Evolutionary conservation across 2,329 filamentous ascomycete genomes (phyloP).

Genomic region (Fusarium hainanense): DNA sequence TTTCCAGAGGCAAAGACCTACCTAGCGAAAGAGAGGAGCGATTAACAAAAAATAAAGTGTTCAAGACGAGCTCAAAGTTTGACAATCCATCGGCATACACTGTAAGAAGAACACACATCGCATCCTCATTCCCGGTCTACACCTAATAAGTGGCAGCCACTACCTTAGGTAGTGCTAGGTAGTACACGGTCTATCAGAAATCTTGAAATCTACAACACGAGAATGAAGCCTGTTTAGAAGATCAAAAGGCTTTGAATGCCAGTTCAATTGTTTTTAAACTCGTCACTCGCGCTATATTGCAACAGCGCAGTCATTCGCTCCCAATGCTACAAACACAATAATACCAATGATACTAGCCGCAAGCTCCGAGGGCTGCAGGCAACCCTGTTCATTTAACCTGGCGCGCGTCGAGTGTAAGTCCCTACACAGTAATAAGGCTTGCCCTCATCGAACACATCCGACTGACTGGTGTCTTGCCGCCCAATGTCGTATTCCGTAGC

Average conservation of each 20-base stretch:
- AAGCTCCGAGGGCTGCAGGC: conserved; percentile 1
- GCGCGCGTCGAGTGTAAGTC: not conserved
- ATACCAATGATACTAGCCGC: conserved; percentile 14
- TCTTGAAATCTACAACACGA: not conserved
- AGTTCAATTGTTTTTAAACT: conserved; percentile 33
- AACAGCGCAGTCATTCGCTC: conserved; percentile 5
- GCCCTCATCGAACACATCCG: conserved; percentile 17
- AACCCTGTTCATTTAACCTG: conserved; percentile 7
- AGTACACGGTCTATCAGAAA: not conserved
- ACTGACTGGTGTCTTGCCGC: conserved; percentile 13
- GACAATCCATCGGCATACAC: not conserved
- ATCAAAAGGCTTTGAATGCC: conserved; percentile 24
- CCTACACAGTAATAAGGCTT: conserved; percentile 35
- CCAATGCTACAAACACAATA: conserved; percentile 23
- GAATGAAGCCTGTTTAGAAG: not conserved
- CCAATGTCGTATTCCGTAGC: conserved; percentile 5
- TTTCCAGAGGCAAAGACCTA: not conserved
- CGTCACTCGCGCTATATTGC: conserved; percentile 36
- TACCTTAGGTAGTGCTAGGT: not conserved
- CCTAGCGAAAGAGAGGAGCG: not conserved
- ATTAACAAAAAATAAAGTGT: not conserved
- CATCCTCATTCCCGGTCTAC: not conserved
- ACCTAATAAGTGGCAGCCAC: not conserved
- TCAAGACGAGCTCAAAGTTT: not conserved
- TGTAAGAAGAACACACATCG: not conserved